Conservation (phyloP, 176 grass and related monocot species). For the Rhynchospora pubera region DNA sequence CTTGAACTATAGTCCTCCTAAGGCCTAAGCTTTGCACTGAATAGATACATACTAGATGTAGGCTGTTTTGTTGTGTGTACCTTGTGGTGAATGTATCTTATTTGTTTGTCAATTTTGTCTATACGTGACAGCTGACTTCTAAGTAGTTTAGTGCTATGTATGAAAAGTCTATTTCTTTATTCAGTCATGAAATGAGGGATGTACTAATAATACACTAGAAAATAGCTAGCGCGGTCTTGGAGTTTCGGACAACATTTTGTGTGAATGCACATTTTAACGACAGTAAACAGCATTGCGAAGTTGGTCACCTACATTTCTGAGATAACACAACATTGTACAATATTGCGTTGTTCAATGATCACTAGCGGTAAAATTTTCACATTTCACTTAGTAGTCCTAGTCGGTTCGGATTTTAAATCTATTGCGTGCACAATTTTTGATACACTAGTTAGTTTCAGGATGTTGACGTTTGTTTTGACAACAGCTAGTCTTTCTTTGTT, state of each 20-base stretch:
- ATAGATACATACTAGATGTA: background rate
- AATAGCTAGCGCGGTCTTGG: background rate
- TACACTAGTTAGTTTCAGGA: too few species aligned
- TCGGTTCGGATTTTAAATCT: too few species aligned
- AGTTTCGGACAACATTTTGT: background rate
- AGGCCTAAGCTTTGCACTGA: background rate
- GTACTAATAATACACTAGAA: background rate
- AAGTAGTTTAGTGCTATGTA: background rate
- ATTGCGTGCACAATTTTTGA: too few species aligned
- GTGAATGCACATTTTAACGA: background rate
- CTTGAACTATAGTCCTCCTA: background rate
- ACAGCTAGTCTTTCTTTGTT: too few species aligned
- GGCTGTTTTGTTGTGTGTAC: background rate
- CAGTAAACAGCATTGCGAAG: background rate
- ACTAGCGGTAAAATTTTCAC: too few species aligned
- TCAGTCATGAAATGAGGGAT: background rate
- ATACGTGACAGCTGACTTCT: background rate
- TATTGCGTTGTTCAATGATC: background rate
- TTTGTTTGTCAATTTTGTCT: background rate
- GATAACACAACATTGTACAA: too few species aligned
- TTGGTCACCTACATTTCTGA: background rate
- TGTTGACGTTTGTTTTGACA: too few species aligned
- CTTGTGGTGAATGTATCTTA: background rate
- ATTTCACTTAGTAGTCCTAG: too few species aligned
- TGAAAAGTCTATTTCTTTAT: background rate